phyloP scores from a whole-genome alignment of 2,329 filamentous ascomycete species.

The Aspergillus novoparasiticus region DNA sequence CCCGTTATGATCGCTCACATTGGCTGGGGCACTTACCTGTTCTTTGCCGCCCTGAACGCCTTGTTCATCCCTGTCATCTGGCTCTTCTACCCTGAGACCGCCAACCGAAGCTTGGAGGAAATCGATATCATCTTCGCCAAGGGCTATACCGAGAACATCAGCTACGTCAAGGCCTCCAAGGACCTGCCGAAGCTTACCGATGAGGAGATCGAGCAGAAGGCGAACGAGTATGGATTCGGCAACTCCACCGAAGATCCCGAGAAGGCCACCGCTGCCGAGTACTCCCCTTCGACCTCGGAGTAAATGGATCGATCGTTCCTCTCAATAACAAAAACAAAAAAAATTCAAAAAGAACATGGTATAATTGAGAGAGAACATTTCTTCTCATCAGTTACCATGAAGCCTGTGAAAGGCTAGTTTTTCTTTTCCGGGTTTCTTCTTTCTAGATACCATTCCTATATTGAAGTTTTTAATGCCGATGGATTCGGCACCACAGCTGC shows the following conservation, averaged over 20 bases:
- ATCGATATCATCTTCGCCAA: slow-evolving; percentile 50
- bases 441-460: neutral
- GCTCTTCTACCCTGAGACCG: slow-evolving; percentile 58
- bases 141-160: slow-evolving; percentile 46
- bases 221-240: slow-evolving; percentile 35
- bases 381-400: neutral
- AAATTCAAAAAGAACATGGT: neutral
- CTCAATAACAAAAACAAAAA: neutral
- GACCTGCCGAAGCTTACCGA: slow-evolving; percentile 38
- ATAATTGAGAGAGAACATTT: too few relatives aligned
- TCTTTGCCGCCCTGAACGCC: slow-evolving; percentile 46
- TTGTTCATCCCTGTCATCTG: slow-evolving; percentile 55
- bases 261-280: slow-evolving; percentile 24
- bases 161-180: slow-evolving; percentile 37
- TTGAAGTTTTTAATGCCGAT: slow-evolving; percentile 1
- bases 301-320: slow-evolving; percentile 4
- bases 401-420: neutral
- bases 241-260: slow-evolving; percentile 23
- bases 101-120: slow-evolving; percentile 47
- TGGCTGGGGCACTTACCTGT: slow-evolving; percentile 47
- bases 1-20: slow-evolving; percentile 45
- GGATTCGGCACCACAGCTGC: neutral
- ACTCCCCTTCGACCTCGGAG: slow-evolving; percentile 16
- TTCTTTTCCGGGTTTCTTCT: neutral
- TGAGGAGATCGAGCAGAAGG: slow-evolving; percentile 38